phyloP scores from a whole-genome alignment of 108 stramenopile species.

The Cyclotella baltica region DNA sequence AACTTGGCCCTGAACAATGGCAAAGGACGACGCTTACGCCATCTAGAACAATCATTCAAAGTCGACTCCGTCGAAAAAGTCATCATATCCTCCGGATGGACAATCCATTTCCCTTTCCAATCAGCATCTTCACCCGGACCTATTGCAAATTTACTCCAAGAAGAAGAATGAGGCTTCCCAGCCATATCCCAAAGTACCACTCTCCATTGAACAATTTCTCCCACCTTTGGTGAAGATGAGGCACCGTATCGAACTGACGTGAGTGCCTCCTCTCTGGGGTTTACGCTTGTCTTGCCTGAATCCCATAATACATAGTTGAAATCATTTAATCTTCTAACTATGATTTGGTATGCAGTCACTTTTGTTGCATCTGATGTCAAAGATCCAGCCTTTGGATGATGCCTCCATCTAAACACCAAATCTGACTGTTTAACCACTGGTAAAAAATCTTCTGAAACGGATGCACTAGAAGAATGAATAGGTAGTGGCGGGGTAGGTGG shows the following conservation, averaged over 20 bases:
- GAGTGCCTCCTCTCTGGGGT: background rate
- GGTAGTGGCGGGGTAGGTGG: slow-evolving; percentile 19
- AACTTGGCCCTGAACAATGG: slow-evolving; percentile 30
- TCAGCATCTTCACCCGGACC: slow-evolving; percentile 25
- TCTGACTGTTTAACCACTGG: slow-evolving; percentile 32
- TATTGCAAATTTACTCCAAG: slow-evolving; percentile 22
- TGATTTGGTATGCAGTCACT: slow-evolving; percentile 24
- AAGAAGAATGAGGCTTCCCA: slow-evolving; percentile 3
- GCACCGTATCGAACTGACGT: background rate
- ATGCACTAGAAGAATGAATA: background rate
- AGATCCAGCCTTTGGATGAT: slow-evolving; percentile 27
- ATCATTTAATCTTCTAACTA: slow-evolving; percentile 15
- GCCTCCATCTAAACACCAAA: slow-evolving; percentile 30
- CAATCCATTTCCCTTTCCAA: slow-evolving; percentile 44
- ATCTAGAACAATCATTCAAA: background rate
- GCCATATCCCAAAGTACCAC: slow-evolving; percentile 4
- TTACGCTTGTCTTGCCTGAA: background rate
- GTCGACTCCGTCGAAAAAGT: slow-evolving; percentile 14
- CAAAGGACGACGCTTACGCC: slow-evolving; percentile 20
- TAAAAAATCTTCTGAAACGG: slow-evolving; percentile 29
- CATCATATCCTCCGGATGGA: slow-evolving; percentile 30
- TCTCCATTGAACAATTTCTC: slow-evolving; percentile 21
- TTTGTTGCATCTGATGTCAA: slow-evolving; percentile 6
- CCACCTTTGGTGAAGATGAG: background rate
- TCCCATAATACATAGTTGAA: slow-evolving; percentile 8